Percentiles rank a stretch among this genome's conserved stretches.
phyloP scores from a whole-genome alignment of 1,139 yeast species.

The Pichia sp. region DNA sequence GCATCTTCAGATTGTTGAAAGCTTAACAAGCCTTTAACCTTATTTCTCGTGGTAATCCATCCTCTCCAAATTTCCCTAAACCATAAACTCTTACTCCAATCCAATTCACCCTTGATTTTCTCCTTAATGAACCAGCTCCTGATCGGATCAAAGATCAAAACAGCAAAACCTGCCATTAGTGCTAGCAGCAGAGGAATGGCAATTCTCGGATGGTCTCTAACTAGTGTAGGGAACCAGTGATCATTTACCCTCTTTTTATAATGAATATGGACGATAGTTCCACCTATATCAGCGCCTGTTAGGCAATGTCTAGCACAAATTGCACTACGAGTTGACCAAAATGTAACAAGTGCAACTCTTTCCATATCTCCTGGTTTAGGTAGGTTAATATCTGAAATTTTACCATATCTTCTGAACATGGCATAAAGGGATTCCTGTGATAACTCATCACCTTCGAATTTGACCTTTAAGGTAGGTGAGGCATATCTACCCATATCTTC shows the following conservation, averaged over 20 bases:
- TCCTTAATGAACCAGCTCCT: conserved; percentile 75
- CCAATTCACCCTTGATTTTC: conserved; percentile 57
- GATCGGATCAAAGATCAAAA: conserved; percentile 85
- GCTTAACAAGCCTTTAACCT: conserved; percentile 37
- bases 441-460: conserved; percentile 68
- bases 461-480: conserved; percentile 55
- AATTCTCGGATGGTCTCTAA: conserved; percentile 76
- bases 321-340: conserved; percentile 59
- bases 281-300: conserved; percentile 63
- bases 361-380: conserved; percentile 40
- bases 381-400: conserved; percentile 69
- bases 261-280: conserved; percentile 67
- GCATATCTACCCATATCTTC: conserved; percentile 84
- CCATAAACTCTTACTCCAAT: conserved; percentile 31
- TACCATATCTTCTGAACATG: conserved; percentile 82
- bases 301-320: conserved; percentile 88
- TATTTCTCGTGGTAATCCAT: conserved; percentile 38
- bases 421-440: conserved; percentile 84
- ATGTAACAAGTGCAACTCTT: conserved; percentile 51
- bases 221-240: conserved; percentile 50
- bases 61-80: conserved; percentile 30
- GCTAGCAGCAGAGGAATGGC: conserved; percentile 65
- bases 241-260: conserved; percentile 55
- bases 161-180: conserved; percentile 70
- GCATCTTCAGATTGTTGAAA: conserved; percentile 33